phyloP scores from a whole-genome alignment of 306 rosid genomes.

The Astragalus membranaceus region DNA sequence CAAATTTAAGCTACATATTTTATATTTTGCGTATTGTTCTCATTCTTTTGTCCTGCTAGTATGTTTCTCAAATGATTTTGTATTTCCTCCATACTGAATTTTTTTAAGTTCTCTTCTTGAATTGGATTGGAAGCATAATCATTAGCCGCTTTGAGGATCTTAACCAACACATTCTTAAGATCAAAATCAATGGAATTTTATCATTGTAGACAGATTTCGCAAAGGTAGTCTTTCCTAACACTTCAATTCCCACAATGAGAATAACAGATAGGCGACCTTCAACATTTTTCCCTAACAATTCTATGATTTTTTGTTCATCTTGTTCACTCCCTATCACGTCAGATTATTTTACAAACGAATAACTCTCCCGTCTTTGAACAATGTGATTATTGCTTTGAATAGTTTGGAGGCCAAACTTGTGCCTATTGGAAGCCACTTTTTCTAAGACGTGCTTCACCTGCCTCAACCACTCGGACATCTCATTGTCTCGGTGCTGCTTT shows the following conservation, averaged over 20 bases:
- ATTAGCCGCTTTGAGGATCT: neutral
- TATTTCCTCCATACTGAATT: neutral
- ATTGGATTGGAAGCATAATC: neutral
- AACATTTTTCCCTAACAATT: neutral
- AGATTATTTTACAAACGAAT: neutral
- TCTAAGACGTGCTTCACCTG: neutral
- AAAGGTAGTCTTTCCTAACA: slow-evolving; percentile 17
- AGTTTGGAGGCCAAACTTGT: neutral
- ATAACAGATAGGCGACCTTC: neutral
- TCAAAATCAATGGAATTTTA: neutral
- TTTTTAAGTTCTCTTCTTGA: neutral
- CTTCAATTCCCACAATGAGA: slow-evolving; percentile 18
- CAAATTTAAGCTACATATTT: too few species aligned
- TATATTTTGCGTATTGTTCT: too few species aligned
- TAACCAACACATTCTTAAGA: neutral
- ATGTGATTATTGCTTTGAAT: neutral
- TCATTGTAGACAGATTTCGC: neutral
- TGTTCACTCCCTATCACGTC: neutral
- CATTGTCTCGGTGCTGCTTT: neutral
- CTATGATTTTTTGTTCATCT: neutral
- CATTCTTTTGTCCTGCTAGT: neutral
- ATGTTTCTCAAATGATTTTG: neutral
- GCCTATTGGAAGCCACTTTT: neutral
- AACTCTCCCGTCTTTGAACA: neutral
- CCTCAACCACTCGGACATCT: neutral